phyloP scores from a whole-genome alignment of 768 basidiomycete genomes.

The Suillus spraguei region DNA sequence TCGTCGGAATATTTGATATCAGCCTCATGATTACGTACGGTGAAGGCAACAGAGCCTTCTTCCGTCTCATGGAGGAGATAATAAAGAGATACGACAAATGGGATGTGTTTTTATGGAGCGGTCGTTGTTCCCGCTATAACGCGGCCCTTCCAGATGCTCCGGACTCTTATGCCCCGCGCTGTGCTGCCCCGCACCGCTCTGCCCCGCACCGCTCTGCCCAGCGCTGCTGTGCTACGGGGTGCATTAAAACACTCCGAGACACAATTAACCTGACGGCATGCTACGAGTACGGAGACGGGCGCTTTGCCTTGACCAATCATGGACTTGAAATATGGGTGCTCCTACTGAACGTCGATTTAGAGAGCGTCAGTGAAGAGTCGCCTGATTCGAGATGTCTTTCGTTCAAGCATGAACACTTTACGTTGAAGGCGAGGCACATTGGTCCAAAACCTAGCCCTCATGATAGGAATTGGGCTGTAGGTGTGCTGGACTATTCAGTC shows the following conservation, averaged over 20 bases:
- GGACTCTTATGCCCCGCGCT: not conserved
- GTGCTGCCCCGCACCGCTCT: too few species aligned
- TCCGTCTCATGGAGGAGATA: constrained; percentile 16
- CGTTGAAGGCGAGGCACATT: not conserved
- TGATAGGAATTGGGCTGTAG: constrained; percentile 1
- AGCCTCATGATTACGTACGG: constrained; percentile 20
- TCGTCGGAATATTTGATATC: constrained; percentile 21
- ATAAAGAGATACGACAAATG: constrained; percentile 14
- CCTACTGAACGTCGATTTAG: not conserved
- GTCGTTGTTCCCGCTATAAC: constrained; percentile 13
- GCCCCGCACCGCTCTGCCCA: too few species aligned
- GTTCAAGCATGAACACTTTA: not conserved
- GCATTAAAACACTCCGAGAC: not conserved
- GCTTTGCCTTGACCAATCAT: constrained; percentile 17
- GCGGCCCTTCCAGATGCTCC: constrained; percentile 9
- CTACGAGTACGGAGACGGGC: constrained; percentile 10
- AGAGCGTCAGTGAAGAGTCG: not conserved
- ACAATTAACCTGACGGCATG: not conserved
- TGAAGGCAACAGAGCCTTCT: constrained; percentile 22
- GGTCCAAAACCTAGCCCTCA: not conserved
- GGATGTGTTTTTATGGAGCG: constrained; percentile 15
- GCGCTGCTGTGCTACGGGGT: constrained; percentile 6
- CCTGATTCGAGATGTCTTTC: not conserved
- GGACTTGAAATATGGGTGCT: constrained; percentile 12
- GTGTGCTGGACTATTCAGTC: constrained; percentile 9